Evolutionary conservation across 2,329 filamentous ascomycete genomes (phyloP).

Genomic region (Chrysoporthe cubensis): DNA sequence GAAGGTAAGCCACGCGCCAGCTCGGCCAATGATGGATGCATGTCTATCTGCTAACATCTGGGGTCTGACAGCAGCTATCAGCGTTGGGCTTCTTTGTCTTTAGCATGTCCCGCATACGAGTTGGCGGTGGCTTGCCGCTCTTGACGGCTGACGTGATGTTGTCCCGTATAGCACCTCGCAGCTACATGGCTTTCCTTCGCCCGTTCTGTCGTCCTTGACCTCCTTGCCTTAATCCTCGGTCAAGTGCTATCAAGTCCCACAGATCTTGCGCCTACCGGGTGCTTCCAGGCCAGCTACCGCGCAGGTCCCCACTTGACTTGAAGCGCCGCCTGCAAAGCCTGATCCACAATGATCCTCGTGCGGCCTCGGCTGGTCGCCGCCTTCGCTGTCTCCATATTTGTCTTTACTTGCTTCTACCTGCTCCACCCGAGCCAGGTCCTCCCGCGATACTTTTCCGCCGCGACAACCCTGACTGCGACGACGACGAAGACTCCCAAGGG

Average conservation of each 20-base stretch:
- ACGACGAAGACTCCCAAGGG: background rate
- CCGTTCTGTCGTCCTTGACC: background rate
- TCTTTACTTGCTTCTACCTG: slow-evolving; percentile 24
- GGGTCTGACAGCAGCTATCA: no score
- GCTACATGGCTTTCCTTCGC: background rate
- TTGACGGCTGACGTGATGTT: background rate
- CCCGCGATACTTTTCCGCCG: slow-evolving; percentile 15
- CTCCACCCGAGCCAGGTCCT: slow-evolving; percentile 15
- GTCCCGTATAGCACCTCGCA: background rate
- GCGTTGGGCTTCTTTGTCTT: no score
- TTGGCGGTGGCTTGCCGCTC: background rate
- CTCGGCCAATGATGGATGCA: no score
- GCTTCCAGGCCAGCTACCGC: no score
- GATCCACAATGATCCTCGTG: slow-evolving; percentile 22
- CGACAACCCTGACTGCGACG: background rate
- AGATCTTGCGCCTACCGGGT: no score
- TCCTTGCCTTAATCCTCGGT: background rate
- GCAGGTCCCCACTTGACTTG: no score
- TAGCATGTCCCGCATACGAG: no score
- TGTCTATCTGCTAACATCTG: no score
- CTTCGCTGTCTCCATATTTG: slow-evolving; percentile 6
- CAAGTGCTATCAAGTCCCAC: no score
- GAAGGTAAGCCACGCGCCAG: no score
- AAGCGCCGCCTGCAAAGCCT: background rate
- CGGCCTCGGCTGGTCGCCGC: slow-evolving; percentile 18